Conservation (phyloP, 805 yeast genomes). For the Myxozyma kluyveri region DNA sequence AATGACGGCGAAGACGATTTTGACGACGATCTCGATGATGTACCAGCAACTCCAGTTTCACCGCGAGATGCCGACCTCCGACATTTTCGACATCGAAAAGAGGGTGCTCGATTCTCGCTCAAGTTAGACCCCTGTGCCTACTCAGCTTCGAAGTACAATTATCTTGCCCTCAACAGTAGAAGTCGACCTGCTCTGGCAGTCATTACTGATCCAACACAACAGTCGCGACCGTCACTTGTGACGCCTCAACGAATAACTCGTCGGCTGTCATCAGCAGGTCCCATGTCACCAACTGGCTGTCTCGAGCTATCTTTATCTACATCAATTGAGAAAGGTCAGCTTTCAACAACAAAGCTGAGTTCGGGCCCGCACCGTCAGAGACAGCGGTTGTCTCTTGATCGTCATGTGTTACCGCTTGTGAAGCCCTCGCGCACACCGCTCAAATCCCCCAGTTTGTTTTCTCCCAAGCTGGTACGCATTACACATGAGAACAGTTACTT, state of each 20-base stretch:
- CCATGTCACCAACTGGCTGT: conserved; percentile 3
- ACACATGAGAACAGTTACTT: too few species aligned
- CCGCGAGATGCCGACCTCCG: background rate
- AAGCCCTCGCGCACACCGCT: conserved; percentile 6
- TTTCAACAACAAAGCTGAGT: background rate
- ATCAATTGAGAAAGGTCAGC: conserved; percentile 6
- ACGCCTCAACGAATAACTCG: background rate
- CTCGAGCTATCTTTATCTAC: conserved; percentile 16
- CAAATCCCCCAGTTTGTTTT: too few species aligned
- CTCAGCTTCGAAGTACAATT: too few species aligned
- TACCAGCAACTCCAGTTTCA: too few species aligned
- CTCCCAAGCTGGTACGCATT: too few species aligned
- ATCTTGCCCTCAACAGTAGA: too few species aligned
- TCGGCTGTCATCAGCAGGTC: background rate
- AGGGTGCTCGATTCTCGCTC: conserved; percentile 12
- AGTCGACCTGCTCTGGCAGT: background rate
- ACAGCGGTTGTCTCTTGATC: background rate
- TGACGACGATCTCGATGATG: background rate
- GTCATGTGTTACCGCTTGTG: conserved; percentile 4
- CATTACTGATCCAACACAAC: background rate
- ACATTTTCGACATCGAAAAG: background rate
- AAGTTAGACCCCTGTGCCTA: too few species aligned
- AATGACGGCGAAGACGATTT: conserved; percentile 1
- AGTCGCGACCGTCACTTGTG: background rate
- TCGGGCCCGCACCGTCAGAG: background rate